Evolutionary conservation across 495 filamentous ascomycete species (phyloP).

Genomic region (Penicillium alfredii): DNA sequence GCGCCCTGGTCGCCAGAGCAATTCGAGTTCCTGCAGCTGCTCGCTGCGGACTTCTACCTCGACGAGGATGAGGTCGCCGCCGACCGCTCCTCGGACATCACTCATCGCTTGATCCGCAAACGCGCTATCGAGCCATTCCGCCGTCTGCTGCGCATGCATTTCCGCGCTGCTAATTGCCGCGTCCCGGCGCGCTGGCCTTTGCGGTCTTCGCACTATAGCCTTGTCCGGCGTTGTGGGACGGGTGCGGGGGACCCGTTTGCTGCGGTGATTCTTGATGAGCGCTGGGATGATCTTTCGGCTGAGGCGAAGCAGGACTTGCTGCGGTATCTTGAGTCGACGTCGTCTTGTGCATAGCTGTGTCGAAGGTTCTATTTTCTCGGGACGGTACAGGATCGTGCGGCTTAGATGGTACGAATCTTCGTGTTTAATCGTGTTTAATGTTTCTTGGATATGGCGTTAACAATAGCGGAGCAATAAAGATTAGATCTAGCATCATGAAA

Average conservation of each 20-base stretch:
- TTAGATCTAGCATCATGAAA: too few species aligned
- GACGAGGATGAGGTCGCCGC: conserved; percentile 25
- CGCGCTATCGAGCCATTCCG: conserved; percentile 30
- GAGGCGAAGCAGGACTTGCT: conserved; percentile 14
- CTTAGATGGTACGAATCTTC: too few species aligned
- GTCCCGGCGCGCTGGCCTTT: conserved; percentile 31
- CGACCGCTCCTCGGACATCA: conserved; percentile 13
- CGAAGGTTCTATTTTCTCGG: neutral
- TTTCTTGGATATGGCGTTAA: too few species aligned
- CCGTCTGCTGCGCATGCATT: conserved; percentile 23
- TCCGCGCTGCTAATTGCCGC: conserved; percentile 27
- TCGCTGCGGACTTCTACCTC: conserved; percentile 30
- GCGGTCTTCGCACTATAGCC: conserved; percentile 18
- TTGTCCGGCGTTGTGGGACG: conserved; percentile 21
- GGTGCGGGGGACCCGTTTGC: conserved; percentile 32
- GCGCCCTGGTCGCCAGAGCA: conserved; percentile 40
- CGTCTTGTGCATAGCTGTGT: neutral
- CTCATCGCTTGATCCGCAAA: conserved; percentile 26
- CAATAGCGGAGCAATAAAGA: too few species aligned
- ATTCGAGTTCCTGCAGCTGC: conserved; percentile 35
- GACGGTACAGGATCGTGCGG: neutral
- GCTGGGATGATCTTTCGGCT: conserved; percentile 29
- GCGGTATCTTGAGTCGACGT: conserved; percentile 19
- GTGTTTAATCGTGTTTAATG: too few species aligned
- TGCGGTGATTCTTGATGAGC: conserved; percentile 22